A percentile compares a stretch with the other conserved stretches of the same genome.
phyloP scores from a whole-genome alignment of 129 eudicot species.

The Kitagawia praeruptora region DNA sequence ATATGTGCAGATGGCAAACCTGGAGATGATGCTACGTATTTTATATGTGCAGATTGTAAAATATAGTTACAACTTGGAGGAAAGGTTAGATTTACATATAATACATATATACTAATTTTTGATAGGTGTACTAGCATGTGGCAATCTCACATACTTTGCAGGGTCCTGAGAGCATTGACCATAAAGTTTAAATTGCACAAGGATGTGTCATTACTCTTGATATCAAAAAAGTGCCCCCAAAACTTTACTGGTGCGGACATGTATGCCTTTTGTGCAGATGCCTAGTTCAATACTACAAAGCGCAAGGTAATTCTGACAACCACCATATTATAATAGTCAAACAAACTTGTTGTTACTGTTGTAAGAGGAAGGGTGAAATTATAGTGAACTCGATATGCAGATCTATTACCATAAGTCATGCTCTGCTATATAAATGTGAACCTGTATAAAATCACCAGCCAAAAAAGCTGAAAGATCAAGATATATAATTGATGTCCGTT shows the following conservation, averaged over 20 bases:
- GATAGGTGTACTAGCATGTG: too few relatives aligned
- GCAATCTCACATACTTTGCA: conserved; percentile 21
- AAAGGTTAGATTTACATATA: too few relatives aligned
- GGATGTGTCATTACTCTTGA: conserved; percentile 62
- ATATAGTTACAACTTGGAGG: too few relatives aligned
- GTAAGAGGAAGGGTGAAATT: background rate
- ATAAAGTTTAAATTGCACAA: conserved; percentile 84
- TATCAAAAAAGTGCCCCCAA: conserved; percentile 81
- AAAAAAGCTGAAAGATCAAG: too few relatives aligned
- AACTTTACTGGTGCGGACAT: conserved; percentile 97
- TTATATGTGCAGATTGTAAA: too few relatives aligned
- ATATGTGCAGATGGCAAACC: too few relatives aligned
- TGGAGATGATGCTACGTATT: too few relatives aligned
- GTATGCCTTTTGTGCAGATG: conserved; percentile 99
- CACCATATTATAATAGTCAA: background rate
- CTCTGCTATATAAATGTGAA: background rate
- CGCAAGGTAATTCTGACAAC: conserved; percentile 48
- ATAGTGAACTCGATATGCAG: background rate
- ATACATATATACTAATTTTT: too few relatives aligned
- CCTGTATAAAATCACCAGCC: too few relatives aligned
- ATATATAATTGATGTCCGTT: too few relatives aligned
- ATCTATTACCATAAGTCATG: background rate
- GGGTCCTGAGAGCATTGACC: conserved; percentile 87
- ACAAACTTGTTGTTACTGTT: background rate
- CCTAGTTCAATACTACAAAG: conserved; percentile 97